Conservation (phyloP, 345 rosid species). For the Noccaea bulbosa region DNA sequence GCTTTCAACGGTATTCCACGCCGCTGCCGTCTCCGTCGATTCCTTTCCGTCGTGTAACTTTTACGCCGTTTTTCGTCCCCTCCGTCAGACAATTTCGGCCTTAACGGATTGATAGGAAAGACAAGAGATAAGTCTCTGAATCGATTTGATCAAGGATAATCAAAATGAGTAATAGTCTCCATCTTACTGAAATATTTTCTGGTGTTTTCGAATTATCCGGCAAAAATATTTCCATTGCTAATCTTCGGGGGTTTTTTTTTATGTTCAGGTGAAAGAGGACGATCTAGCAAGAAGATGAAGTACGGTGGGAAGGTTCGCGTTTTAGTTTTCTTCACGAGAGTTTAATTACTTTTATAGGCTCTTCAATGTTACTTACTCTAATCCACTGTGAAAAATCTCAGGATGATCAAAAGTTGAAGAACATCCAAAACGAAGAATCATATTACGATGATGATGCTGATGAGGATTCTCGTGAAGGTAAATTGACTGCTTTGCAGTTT, state of each 20-base stretch:
- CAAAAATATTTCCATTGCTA: background rate
- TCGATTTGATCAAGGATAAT: slow-evolving; percentile 26
- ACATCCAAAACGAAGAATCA: slow-evolving; percentile 55
- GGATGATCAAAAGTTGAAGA: slow-evolving; percentile 63
- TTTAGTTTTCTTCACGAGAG: background rate
- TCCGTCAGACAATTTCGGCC: background rate
- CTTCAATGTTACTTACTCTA: background rate
- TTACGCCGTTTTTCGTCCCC: background rate
- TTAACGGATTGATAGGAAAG: slow-evolving; percentile 2
- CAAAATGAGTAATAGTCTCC: slow-evolving; percentile 35
- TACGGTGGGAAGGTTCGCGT: slow-evolving; percentile 57
- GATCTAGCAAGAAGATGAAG: slow-evolving; percentile 68
- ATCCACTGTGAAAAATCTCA: slow-evolving; percentile 40
- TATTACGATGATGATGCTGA: slow-evolving; percentile 60
- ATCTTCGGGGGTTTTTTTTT: background rate
- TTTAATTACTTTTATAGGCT: background rate
- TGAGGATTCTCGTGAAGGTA: slow-evolving; percentile 78
- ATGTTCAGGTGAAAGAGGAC: slow-evolving; percentile 68
- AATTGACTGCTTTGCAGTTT: slow-evolving; percentile 3
- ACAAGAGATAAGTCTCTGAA: background rate
- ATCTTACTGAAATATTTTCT: background rate
- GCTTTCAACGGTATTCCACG: background rate
- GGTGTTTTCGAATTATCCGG: slow-evolving; percentile 1
- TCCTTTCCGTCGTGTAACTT: background rate
- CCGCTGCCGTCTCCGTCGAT: background rate